Conservation (phyloP, 805 yeast species). For the Candida alai region DNA sequence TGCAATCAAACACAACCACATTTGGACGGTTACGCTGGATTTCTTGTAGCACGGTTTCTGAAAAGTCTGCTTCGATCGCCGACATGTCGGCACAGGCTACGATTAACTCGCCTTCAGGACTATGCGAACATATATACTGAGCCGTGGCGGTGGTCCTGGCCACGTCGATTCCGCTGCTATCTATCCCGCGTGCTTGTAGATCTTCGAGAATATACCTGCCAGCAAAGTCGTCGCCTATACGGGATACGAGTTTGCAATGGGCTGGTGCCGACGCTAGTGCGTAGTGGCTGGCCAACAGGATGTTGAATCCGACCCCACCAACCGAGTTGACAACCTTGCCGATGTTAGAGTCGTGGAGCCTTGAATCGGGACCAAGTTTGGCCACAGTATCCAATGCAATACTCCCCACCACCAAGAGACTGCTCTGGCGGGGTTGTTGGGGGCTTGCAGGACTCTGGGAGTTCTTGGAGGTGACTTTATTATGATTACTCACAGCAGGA, state of each 20-base stretch:
- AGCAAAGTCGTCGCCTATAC: conserved; percentile 56
- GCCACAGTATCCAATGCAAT: conserved; percentile 73
- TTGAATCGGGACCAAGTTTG: conserved; percentile 26
- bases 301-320: conserved; percentile 87
- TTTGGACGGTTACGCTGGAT: conserved; percentile 43
- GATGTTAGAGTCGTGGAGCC: conserved; percentile 67
- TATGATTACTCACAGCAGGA: no score
- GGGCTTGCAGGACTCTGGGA: not conserved
- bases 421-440: conserved; percentile 2
- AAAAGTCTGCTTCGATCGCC: conserved; percentile 49
- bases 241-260: conserved; percentile 46
- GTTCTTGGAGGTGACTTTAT: not conserved
- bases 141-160: conserved; percentile 44
- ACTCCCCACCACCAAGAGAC: conserved; percentile 55
- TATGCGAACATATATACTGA: conserved; percentile 70
- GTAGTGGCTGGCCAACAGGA: conserved; percentile 58
- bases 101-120: conserved; percentile 55
- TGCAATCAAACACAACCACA: conserved; percentile 63
- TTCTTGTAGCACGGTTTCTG: conserved; percentile 38
- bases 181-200: conserved; percentile 23
- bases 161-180: conserved; percentile 38
- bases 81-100: conserved; percentile 85
- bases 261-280: conserved; percentile 9
- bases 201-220: conserved; percentile 39
- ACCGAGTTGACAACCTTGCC: conserved; percentile 53